Evolutionary conservation across 805 yeast species (phyloP).

Genomic region (Lachancea lanzarotensis): DNA sequence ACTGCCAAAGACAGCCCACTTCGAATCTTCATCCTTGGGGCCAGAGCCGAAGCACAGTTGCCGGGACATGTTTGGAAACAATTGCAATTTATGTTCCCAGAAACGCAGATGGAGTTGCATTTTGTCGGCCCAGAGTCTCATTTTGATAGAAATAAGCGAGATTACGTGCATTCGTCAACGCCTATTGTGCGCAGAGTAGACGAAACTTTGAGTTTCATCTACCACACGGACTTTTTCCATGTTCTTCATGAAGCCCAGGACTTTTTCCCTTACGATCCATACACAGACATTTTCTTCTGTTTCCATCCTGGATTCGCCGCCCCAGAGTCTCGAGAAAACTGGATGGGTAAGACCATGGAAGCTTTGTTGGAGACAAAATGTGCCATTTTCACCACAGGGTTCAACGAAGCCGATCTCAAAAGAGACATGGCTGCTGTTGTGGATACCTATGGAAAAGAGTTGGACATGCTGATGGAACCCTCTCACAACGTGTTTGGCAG

Average conservation of each 20-base stretch:
- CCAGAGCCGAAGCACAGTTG: conserved; percentile 87
- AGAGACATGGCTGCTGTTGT: conserved; percentile 69
- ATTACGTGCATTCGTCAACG: conserved; percentile 50
- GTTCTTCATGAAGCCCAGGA: conserved; percentile 87
- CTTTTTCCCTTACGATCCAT: conserved; percentile 97
- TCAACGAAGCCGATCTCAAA: conserved; percentile 63
- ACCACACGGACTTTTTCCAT: conserved; percentile 89
- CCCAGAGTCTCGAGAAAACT: conserved; percentile 67
- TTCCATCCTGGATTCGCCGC: conserved; percentile 95
- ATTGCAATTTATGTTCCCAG: conserved; percentile 77
- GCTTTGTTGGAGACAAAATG: conserved; percentile 91
- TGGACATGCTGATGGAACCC: conserved; percentile 75
- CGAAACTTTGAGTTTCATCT: conserved; percentile 62
- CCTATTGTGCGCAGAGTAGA: conserved; percentile 73
- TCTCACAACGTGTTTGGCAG: conserved; percentile 70
- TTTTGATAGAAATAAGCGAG: conserved; percentile 63
- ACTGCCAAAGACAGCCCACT: conserved; percentile 78
- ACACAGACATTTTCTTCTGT: conserved; percentile 82
- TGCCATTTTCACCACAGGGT: conserved; percentile 85
- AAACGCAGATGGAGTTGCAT: conserved; percentile 74
- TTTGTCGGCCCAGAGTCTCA: conserved; percentile 91
- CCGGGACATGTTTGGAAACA: conserved; percentile 97
- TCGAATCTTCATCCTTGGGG: conserved; percentile 83
- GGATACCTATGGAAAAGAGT: conserved; percentile 59
- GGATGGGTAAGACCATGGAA: conserved; percentile 87